Percentiles rank a stretch among this genome's conserved stretches.
Evolutionary conservation across 345 rosid species (phyloP).

Genomic region (Acer negundo): DNA sequence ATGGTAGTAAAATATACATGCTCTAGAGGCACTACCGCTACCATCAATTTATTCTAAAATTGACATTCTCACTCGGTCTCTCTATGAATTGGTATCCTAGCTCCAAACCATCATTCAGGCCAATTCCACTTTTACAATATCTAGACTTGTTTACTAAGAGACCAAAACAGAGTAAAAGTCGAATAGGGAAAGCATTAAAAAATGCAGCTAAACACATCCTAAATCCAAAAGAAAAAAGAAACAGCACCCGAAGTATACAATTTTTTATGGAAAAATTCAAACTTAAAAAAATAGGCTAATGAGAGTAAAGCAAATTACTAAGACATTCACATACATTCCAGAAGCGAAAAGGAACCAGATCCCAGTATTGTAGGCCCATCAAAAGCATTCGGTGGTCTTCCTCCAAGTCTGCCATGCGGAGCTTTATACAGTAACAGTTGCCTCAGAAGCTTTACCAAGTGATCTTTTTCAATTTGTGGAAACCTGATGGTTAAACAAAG

Average conservation of each 20-base stretch:
- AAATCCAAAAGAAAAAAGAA: not conserved
- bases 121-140: not conserved
- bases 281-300: not conserved
- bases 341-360: slow-evolving; percentile 83
- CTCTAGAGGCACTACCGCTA: not conserved
- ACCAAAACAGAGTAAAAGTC: not conserved
- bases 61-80: not conserved
- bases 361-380: slow-evolving; percentile 93
- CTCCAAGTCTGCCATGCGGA: slow-evolving; percentile 44
- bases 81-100: not conserved
- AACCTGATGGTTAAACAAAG: slow-evolving; percentile 55
- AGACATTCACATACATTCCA: slow-evolving; percentile 58
- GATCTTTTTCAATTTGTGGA: slow-evolving; percentile 79
- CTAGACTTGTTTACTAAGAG: not conserved
- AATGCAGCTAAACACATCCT: not conserved
- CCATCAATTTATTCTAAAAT: slow-evolving; percentile 1
- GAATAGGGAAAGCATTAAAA: not conserved
- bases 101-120: not conserved
- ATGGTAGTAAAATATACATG: not conserved
- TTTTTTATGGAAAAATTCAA: not conserved
- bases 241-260: not conserved
- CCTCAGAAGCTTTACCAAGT: slow-evolving; percentile 92
- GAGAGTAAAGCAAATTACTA: slow-evolving; percentile 19
- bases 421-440: slow-evolving; percentile 58
- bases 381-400: slow-evolving; percentile 69